These are phyloP conservation scores for Lagenidium sp. DNA, from an alignment of 352 stramenopile species.

Conservation along the genomic window DNA sequence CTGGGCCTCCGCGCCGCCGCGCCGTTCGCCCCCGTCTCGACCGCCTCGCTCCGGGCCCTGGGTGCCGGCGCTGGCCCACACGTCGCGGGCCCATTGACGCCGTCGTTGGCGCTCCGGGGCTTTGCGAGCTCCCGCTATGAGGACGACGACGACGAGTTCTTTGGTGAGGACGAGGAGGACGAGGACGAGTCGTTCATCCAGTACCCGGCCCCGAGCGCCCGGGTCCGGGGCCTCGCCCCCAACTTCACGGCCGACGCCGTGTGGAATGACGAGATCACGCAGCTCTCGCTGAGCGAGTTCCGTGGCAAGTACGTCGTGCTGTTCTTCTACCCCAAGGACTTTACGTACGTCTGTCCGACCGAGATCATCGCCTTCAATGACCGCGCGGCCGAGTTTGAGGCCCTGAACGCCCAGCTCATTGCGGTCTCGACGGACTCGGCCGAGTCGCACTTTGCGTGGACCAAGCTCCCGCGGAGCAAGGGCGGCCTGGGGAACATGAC, in stretches of 20 bases:
- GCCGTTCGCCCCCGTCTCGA: background rate
- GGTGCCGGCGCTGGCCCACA: background rate
- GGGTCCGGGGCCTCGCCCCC: constrained; percentile 57
- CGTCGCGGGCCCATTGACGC: too few species aligned
- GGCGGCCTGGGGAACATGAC: constrained; percentile 90
- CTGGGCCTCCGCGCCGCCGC: background rate
- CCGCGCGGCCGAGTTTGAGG: constrained; percentile 71
- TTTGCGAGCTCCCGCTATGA: constrained; percentile 13
- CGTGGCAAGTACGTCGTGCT: constrained; percentile 85
- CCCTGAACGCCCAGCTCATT: constrained; percentile 84
- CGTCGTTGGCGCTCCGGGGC: too few species aligned
- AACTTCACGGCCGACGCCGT: constrained; percentile 70
- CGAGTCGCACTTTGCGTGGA: constrained; percentile 89
- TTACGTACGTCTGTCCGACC: constrained; percentile 87
- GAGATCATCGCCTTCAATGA: constrained; percentile 91
- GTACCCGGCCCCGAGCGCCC: constrained; percentile 50
- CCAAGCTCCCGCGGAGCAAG: constrained; percentile 79
- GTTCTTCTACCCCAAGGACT: constrained; percentile 91
- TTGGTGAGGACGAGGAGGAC: constrained; percentile 46
- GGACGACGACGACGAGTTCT: constrained; percentile 44
- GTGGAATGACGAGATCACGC: constrained; percentile 74
- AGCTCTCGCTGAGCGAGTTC: constrained; percentile 78
- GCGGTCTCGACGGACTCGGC: constrained; percentile 86
- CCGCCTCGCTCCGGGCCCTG: background rate
- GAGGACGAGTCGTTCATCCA: constrained; percentile 76